phyloP scores from a whole-genome alignment of 345 rosid species.

The Ricinus communis region DNA sequence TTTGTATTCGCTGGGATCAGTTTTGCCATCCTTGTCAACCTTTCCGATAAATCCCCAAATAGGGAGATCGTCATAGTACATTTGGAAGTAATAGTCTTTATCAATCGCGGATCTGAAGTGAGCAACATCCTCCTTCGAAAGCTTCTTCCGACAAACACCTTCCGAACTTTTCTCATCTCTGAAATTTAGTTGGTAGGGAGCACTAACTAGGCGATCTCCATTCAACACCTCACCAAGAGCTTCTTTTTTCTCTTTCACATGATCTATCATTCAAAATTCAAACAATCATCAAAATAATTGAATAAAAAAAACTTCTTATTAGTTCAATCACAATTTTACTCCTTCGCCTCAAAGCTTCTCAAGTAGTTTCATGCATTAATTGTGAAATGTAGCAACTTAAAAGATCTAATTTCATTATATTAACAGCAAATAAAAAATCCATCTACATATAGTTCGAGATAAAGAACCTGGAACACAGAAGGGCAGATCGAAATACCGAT shows the following conservation, averaged over 20 bases:
- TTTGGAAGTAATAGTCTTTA: conserved; percentile 85
- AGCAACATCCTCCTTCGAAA: conserved; percentile 57
- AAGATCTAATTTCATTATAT: no score
- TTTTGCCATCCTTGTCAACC: conserved; percentile 75
- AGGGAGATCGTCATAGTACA: conserved; percentile 88
- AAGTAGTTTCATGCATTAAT: no score
- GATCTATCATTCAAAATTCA: conserved; percentile 36
- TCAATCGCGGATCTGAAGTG: conserved; percentile 57
- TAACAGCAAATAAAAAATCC: no score
- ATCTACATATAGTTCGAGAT: no score
- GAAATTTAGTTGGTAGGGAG: conserved; percentile 79
- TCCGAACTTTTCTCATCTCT: conserved; percentile 62
- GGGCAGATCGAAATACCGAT: conserved; percentile 38
- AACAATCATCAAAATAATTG: neutral
- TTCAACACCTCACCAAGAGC: conserved; percentile 90
- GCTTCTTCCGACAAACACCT: conserved; percentile 60
- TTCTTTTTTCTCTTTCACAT: conserved; percentile 74
- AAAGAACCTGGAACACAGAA: conserved; percentile 69
- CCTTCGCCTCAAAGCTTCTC: no score
- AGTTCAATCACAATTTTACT: no score
- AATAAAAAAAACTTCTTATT: no score
- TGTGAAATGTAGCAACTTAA: no score
- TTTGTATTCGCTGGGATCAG: no score
- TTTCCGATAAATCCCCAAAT: conserved; percentile 91
- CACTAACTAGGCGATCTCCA: conserved; percentile 83